Conservation (phyloP, 2,329 filamentous ascomycete species). For the Paecilomyces sp. region DNA sequence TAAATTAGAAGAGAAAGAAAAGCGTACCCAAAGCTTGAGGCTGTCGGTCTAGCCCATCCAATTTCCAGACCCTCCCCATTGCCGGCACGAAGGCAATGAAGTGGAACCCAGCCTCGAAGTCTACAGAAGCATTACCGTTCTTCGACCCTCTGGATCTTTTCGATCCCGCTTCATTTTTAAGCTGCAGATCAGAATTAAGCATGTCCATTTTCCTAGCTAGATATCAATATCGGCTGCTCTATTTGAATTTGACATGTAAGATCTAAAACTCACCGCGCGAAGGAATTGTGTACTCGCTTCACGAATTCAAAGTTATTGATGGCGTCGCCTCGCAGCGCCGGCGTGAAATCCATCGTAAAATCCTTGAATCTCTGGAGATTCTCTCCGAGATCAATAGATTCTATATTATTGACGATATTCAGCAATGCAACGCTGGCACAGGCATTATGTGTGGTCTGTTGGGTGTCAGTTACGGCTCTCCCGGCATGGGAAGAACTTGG, state of each 20-base stretch:
- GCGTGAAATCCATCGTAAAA: constrained; percentile 60
- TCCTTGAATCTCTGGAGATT: constrained; percentile 66
- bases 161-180: constrained; percentile 42
- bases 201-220: constrained; percentile 62
- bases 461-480: background rate
- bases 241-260: background rate
- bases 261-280: constrained; percentile 53
- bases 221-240: background rate
- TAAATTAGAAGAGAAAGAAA: background rate
- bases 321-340: constrained; percentile 66
- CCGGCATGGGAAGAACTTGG: background rate
- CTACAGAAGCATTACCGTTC: constrained; percentile 37
- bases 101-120: constrained; percentile 65
- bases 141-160: constrained; percentile 24
- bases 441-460: constrained; percentile 68
- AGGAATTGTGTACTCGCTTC: constrained; percentile 79
- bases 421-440: constrained; percentile 90
- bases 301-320: constrained; percentile 71
- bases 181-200: constrained; percentile 60
- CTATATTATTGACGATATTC: constrained; percentile 86
- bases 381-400: constrained; percentile 60
- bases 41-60: constrained; percentile 73
- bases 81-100: constrained; percentile 84
- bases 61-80: constrained; percentile 70
- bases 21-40: constrained; percentile 56